A percentile compares a stretch with the other conserved stretches of the same genome.
Evolutionary conservation across 805 yeast genomes (phyloP).

Genomic region (Starmerella vaccinii): DNA sequence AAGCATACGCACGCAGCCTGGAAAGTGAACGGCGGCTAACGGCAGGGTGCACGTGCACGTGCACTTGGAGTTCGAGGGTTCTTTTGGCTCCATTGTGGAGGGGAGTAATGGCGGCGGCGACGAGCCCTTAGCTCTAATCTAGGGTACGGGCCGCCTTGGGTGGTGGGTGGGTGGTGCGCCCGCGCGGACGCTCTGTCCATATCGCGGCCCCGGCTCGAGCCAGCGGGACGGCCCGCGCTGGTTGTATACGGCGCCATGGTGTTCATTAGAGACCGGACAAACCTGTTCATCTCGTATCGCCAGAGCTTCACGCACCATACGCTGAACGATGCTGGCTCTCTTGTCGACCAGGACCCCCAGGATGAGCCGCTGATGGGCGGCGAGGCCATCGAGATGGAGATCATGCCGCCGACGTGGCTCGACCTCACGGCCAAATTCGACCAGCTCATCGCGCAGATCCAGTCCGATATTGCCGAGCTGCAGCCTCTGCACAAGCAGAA

Average conservation of each 20-base stretch:
- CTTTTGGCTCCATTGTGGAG: background rate
- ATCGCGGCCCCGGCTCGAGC: background rate
- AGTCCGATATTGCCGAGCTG: conserved; percentile 46
- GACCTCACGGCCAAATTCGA: conserved; percentile 68
- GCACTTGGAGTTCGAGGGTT: background rate
- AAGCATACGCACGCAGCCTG: no score
- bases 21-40: no score
- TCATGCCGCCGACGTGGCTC: conserved; percentile 67
- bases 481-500: conserved; percentile 68
- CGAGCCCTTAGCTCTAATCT: background rate
- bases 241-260: conserved; percentile 27
- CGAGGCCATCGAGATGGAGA: conserved; percentile 47
- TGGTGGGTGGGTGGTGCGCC: no score
- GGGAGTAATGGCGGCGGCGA: no score
- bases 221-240: background rate
- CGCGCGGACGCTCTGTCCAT: no score
- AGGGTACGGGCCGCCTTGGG: no score
- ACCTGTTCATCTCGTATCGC: conserved; percentile 75
- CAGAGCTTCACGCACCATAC: conserved; percentile 72
- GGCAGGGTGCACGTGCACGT: no score
- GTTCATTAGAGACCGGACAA: conserved; percentile 91
- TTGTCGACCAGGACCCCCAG: conserved; percentile 29
- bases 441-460: conserved; percentile 44
- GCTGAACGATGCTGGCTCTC: conserved; percentile 12
- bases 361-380: conserved; percentile 48